Conservation (phyloP, 2,329 filamentous ascomycete genomes). For the Microascus cirrosus region DNA sequence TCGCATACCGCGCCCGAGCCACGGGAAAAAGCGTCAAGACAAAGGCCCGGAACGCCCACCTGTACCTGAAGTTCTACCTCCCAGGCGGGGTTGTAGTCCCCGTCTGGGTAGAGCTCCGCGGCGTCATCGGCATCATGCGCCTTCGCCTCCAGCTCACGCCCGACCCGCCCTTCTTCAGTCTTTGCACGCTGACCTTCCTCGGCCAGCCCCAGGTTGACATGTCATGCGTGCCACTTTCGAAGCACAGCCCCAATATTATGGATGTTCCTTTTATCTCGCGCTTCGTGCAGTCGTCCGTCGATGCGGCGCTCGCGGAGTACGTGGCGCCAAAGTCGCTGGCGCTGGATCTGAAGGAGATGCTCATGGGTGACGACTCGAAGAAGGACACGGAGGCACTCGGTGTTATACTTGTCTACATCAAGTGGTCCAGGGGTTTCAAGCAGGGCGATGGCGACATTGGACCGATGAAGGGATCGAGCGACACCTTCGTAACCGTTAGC, state of each 20-base stretch:
- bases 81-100: background rate
- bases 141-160: conserved; percentile 77
- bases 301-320: conserved; percentile 54
- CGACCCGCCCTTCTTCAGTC: conserved; percentile 85
- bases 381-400: conserved; percentile 82
- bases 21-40: background rate
- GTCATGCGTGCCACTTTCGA: conserved; percentile 85
- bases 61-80: conserved; percentile 6
- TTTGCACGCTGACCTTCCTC: conserved; percentile 87
- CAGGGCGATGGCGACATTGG: conserved; percentile 51
- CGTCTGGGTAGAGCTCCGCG: conserved; percentile 67
- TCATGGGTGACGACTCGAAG: conserved; percentile 82
- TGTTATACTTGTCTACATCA: conserved; percentile 85
- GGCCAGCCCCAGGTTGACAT: conserved; percentile 82
- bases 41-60: conserved; percentile 8
- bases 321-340: conserved; percentile 93
- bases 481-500: conserved; percentile 88
- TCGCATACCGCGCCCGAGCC: conserved; percentile 43
- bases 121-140: conserved; percentile 79
- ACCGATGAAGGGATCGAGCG: conserved; percentile 35
- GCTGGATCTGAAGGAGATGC: conserved; percentile 78
- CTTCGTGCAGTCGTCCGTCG: conserved; percentile 93
- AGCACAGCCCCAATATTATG: conserved; percentile 79
- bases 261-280: conserved; percentile 90
- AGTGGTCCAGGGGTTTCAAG: conserved; percentile 74